These are phyloP conservation scores for Drechslerella coelobrocha DNA, from an alignment of 2,329 filamentous ascomycete species.

Conservation along the genomic window DNA sequence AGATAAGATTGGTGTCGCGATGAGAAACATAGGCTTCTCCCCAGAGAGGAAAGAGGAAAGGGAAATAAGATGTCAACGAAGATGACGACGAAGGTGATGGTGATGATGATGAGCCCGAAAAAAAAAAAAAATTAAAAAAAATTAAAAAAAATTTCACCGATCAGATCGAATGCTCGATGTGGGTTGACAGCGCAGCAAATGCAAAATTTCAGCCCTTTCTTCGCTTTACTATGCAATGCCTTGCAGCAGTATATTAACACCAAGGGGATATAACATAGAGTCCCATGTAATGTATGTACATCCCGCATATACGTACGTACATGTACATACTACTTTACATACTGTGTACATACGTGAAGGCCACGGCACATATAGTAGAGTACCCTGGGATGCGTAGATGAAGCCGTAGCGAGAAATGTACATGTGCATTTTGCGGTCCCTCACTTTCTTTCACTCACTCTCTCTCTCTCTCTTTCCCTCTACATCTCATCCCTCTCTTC, in stretches of 20 bases:
- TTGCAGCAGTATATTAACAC: slow-evolving; percentile 29
- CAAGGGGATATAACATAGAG: background rate
- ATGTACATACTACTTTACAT: too few species aligned
- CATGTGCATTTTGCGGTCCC: background rate
- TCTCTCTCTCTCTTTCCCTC: too few species aligned
- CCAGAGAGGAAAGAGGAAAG: too few species aligned
- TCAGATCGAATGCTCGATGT: slow-evolving; percentile 2
- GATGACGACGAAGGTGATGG: too few species aligned
- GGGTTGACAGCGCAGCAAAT: slow-evolving; percentile 50
- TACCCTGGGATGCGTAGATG: slow-evolving; percentile 43
- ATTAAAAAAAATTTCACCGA: slow-evolving; percentile 27
- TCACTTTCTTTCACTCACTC: too few species aligned
- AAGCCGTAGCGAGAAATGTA: slow-evolving; percentile 49
- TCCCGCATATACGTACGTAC: background rate
- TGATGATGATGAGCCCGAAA: too few species aligned
- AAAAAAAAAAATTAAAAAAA: too few species aligned
- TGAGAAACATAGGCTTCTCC: too few species aligned
- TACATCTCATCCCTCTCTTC: too few species aligned
- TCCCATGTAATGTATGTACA: background rate
- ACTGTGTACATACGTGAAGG: slow-evolving; percentile 19
- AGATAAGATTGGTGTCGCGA: background rate
- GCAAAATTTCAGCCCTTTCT: slow-evolving; percentile 42
- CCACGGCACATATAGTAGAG: background rate
- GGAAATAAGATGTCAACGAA: too few species aligned
- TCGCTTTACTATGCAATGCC: slow-evolving; percentile 40